These are phyloP conservation scores for Botrytis byssoidea DNA, from an alignment of 2,329 filamentous ascomycete genomes.

Conservation along the genomic window DNA sequence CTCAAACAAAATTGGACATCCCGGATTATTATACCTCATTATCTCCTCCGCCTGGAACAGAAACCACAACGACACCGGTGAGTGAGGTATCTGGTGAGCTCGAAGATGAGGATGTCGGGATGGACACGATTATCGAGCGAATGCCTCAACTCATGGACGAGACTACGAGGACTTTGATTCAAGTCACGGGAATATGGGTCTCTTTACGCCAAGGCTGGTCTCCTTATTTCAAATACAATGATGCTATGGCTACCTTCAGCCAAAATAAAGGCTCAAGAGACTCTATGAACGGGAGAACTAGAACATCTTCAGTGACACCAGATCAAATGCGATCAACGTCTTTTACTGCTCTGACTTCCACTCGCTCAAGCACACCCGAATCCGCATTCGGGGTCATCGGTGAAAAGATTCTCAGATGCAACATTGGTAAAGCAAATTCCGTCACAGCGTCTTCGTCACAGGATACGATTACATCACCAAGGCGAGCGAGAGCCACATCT, in stretches of 20 bases:
- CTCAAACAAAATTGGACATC: conserved; percentile 62
- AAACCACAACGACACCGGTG: conserved; percentile 40
- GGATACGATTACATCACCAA: conserved; percentile 36
- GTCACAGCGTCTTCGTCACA: conserved; percentile 19
- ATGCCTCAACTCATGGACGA: conserved; percentile 45
- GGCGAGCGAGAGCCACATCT: conserved; percentile 45
- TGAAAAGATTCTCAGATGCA: conserved; percentile 31
- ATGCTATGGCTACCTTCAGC: conserved; percentile 27
- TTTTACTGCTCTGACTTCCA: conserved; percentile 10
- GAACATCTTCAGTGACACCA: conserved; percentile 35
- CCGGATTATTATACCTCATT: conserved; percentile 65
- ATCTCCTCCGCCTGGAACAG: conserved; percentile 49
- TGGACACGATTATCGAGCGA: conserved; percentile 36
- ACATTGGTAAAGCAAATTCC: conserved; percentile 25
- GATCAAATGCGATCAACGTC: conserved; percentile 27
- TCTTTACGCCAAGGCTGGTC: conserved; percentile 48
- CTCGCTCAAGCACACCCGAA: conserved; percentile 32
- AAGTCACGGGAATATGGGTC: conserved; percentile 53
- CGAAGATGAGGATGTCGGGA: conserved; percentile 12
- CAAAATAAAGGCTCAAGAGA: conserved; percentile 20
- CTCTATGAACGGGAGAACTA: conserved; percentile 23
- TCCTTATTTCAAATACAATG: conserved; percentile 42
- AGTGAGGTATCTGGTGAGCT: conserved; percentile 22
- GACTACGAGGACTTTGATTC: conserved; percentile 49
- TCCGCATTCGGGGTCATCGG: conserved; percentile 27